Evolutionary conservation across 192 early-diverging fungal genomes (phyloP), one percentile per base, ranked within the genome.

Genomic region (Podila clonocystis): DNA sequence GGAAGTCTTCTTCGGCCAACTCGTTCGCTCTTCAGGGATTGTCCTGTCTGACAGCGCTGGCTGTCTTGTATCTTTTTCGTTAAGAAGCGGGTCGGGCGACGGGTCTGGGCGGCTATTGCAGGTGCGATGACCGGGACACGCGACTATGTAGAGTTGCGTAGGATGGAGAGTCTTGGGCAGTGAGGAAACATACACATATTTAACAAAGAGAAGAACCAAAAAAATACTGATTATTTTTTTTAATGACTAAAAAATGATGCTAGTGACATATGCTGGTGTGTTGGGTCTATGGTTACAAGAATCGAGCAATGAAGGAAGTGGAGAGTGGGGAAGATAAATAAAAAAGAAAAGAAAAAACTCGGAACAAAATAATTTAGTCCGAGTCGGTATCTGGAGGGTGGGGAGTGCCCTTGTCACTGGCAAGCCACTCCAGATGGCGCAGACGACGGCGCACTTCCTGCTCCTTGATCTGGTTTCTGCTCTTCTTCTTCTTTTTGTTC

Each of bases 401-500:
- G 62, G 77, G 70, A 22, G 77, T 80, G 15, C 77, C 77, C 77
- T 80, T 80, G 62, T 80, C 77, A 11, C 70, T 73, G 45, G 84
- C 82, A 12, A 88, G 55, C 87, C 87, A 88, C 67, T 88, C 83
- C 50, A 88, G 67, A 49, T 88, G 87, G 62, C 87, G 82, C 26
- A 75, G 80, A 75, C 87, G 82, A 33, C 86, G 85, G 70, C 87
- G 84, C 33, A 76, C 82, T 48, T 84, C 84, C 64, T 84, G 83
- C 4, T 70, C 82, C 73, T 88, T 88, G 60, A 88, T 28, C 9
- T 88, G 83, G 74, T 88, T 88, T 65, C 85, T 73, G 26, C 84
- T 87, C 84, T 85, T 86, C 82, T 87, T 86, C 84, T 88, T 88
- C 77, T 86, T 85, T 76, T 87, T 87, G 75, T 82, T 82, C 5